Percentiles rank a stretch among this genome's conserved stretches.
Conservation (phyloP, 2,329 filamentous ascomycete species). For the Verticillium klebahnii region DNA sequence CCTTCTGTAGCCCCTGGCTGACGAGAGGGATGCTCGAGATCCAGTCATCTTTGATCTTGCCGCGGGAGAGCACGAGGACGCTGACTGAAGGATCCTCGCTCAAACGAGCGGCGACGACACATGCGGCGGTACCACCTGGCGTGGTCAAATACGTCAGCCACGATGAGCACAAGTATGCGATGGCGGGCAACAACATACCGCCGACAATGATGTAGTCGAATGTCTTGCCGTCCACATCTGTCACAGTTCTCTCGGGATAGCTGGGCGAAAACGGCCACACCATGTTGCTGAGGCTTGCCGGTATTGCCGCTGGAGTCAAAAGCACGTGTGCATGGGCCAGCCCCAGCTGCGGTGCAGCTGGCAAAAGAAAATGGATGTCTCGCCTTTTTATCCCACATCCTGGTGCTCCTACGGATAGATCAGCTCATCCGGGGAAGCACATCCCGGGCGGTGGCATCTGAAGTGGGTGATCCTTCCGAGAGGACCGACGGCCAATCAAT, state of each 20-base stretch:
- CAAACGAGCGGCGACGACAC: slow-evolving; percentile 39
- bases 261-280: slow-evolving; percentile 19
- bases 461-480: background rate
- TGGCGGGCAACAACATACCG: slow-evolving; percentile 12
- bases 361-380: background rate
- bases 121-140: slow-evolving; percentile 40
- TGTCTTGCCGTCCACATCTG: slow-evolving; percentile 17
- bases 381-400: background rate
- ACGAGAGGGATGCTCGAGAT: slow-evolving; percentile 25
- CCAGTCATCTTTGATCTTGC: slow-evolving; percentile 20
- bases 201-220: slow-evolving; percentile 44
- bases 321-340: background rate
- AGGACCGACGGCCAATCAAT: background rate
- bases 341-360: background rate
- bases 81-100: slow-evolving; percentile 28
- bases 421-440: background rate
- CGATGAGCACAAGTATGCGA: background rate
- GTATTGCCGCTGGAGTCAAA: background rate
- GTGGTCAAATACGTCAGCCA: background rate
- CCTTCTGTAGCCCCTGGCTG: slow-evolving; percentile 17
- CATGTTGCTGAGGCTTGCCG: background rate
- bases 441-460: background rate
- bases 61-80: slow-evolving; percentile 33
- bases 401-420: background rate
- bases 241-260: slow-evolving; percentile 17